Evolutionary conservation across 2,329 filamentous ascomycete species (phyloP).

Genomic region (Neonectria faginata): DNA sequence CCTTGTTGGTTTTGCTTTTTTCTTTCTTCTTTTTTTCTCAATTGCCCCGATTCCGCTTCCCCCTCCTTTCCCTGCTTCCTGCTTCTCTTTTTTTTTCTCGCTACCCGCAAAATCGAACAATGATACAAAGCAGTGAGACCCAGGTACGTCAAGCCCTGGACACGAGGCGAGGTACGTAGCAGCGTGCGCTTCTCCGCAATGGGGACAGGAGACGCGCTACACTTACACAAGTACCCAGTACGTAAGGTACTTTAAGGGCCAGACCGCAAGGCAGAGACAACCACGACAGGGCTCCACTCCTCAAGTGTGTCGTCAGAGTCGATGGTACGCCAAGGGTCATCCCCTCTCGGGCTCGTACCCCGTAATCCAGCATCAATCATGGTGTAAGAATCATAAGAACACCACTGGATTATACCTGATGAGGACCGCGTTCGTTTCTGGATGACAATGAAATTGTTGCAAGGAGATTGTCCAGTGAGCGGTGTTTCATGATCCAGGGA

Average conservation of each 20-base stretch:
- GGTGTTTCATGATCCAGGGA: neutral
- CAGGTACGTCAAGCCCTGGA: neutral
- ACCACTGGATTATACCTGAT: neutral
- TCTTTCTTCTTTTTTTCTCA: slow-evolving; percentile 13
- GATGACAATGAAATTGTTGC: neutral
- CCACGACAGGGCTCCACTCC: slow-evolving; percentile 17
- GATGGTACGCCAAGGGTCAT: slow-evolving; percentile 16
- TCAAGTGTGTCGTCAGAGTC: slow-evolving; percentile 11
- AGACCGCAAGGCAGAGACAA: slow-evolving; percentile 5
- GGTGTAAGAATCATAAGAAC: neutral
- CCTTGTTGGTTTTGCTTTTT: slow-evolving; percentile 21
- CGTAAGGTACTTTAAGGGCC: neutral
- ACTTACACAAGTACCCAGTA: slow-evolving; percentile 12
- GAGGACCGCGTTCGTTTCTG: neutral
- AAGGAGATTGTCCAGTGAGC: neutral
- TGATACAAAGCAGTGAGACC: slow-evolving; percentile 4
- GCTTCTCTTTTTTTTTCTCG: slow-evolving; percentile 2
- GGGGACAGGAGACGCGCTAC: slow-evolving; percentile 2
- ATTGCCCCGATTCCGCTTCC: slow-evolving; percentile 14
- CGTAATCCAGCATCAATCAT: neutral
- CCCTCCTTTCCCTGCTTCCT: slow-evolving; percentile 7
- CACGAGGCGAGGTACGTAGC: slow-evolving; percentile 2
- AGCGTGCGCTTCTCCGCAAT: slow-evolving; percentile 3
- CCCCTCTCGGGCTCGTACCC: neutral
- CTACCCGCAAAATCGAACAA: neutral